Percentiles rank a stretch among this genome's conserved stretches.
These are phyloP conservation scores for Wallacemonas sp. DNA, from an alignment of 208 protist genomes.

Conservation along the genomic window DNA sequence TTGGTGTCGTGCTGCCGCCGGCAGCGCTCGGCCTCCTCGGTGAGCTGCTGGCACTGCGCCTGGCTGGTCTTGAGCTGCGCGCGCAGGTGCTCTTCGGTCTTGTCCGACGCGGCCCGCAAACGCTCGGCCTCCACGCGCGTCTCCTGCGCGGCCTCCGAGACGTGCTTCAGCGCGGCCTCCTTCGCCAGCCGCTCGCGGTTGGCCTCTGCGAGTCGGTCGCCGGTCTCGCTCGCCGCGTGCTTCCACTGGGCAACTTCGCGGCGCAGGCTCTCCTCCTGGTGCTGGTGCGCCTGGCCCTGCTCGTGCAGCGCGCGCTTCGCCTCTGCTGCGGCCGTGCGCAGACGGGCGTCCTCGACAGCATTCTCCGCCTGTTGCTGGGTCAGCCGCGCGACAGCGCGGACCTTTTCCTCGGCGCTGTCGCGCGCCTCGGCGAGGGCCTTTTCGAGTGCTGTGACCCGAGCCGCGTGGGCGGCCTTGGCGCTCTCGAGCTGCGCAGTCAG, in stretches of 20 bases:
- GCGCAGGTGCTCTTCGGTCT: slow-evolving; percentile 19
- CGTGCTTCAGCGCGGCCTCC: slow-evolving; percentile 24
- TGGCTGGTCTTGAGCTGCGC: slow-evolving; percentile 25
- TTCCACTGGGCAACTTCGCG: slow-evolving; percentile 15
- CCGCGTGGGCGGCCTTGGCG: slow-evolving; percentile 25
- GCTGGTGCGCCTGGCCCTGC: slow-evolving; percentile 1
- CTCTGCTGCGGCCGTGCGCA: slow-evolving; percentile 13
- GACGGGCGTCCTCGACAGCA: neutral
- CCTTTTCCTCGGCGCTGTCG: slow-evolving; percentile 18
- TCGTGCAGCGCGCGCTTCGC: slow-evolving; percentile 11
- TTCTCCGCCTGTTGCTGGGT: slow-evolving; percentile 4
- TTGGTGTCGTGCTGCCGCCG: slow-evolving; percentile 27
- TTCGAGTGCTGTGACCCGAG: slow-evolving; percentile 15
- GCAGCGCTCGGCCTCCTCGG: slow-evolving; percentile 26
- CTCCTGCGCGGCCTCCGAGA: slow-evolving; percentile 21
- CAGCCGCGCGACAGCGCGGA: slow-evolving; percentile 11
- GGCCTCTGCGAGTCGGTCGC: slow-evolving; percentile 8
- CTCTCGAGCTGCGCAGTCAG: slow-evolving; percentile 10
- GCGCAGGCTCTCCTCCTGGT: slow-evolving; percentile 10
- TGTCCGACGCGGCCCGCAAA: slow-evolving; percentile 1
- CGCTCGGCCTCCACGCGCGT: slow-evolving; percentile 21
- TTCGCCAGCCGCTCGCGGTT: slow-evolving; percentile 13
- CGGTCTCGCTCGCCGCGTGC: slow-evolving; percentile 1
- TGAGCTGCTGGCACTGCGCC: slow-evolving; percentile 30
- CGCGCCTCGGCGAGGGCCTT: slow-evolving; percentile 20